Percentiles rank a stretch among this genome's conserved stretches.
Conservation (phyloP, 768 basidiomycete genomes). For the Aureoboletus auriporus region DNA sequence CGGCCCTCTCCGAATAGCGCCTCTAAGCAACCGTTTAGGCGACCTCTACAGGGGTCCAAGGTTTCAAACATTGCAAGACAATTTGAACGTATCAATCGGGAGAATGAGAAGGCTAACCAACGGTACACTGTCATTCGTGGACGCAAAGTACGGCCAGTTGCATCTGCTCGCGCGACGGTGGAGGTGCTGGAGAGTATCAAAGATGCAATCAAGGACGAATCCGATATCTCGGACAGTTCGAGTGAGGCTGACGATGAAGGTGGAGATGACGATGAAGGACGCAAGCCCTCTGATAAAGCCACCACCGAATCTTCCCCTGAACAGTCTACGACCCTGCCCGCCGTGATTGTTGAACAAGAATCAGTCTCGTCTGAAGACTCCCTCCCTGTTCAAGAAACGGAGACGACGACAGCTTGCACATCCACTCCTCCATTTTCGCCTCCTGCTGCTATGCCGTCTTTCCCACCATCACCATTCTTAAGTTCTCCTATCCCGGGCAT, state of each 20-base stretch:
- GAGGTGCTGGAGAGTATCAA: constrained; percentile 86
- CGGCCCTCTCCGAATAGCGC: constrained; percentile 38
- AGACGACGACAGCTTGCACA: constrained; percentile 6
- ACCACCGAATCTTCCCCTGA: constrained; percentile 30
- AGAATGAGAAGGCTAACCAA: constrained; percentile 69
- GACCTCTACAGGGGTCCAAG: constrained; percentile 50
- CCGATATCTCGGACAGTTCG: constrained; percentile 66
- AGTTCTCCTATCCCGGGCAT: constrained; percentile 33
- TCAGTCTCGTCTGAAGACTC: constrained; percentile 1
- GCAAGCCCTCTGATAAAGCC: constrained; percentile 25
- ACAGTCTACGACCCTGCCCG: constrained; percentile 27
- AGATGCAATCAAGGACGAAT: constrained; percentile 87
- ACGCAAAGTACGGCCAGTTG: constrained; percentile 85
- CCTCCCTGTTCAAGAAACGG: constrained; percentile 29
- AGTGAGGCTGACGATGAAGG: constrained; percentile 67
- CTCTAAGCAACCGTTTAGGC: constrained; percentile 53
- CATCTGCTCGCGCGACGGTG: constrained; percentile 82
- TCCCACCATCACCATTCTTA: constrained; percentile 58
- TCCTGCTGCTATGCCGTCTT: constrained; percentile 19
- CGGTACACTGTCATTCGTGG: constrained; percentile 86
- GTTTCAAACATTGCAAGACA: constrained; percentile 89
- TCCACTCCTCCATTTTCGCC: constrained; percentile 26
- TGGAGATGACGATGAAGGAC: constrained; percentile 51
- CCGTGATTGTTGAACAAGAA: constrained; percentile 10
- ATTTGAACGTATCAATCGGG: constrained; percentile 80